A percentile compares a stretch with the other conserved stretches of the same genome.
These are phyloP conservation scores for Aureobasidium musti DNA, from an alignment of 2,329 filamentous ascomycete species.

Conservation along the genomic window DNA sequence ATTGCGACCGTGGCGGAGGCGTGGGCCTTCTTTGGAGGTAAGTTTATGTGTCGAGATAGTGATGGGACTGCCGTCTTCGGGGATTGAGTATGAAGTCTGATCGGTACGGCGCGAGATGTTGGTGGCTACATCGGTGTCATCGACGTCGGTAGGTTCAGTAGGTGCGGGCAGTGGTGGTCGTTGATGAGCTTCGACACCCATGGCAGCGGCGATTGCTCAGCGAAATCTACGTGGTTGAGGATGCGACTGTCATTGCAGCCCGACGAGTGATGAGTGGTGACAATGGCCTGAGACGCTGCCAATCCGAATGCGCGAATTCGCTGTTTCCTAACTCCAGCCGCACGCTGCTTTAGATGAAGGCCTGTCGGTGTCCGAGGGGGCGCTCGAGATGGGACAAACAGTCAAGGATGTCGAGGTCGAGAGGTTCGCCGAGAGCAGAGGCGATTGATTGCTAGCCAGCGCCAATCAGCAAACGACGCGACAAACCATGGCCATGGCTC, in stretches of 20 bases:
- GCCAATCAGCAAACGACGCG: constrained; percentile 23
- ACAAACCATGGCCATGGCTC: constrained; percentile 1
- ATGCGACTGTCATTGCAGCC: constrained; percentile 19
- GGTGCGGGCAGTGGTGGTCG: constrained; percentile 70
- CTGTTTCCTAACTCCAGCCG: not conserved
- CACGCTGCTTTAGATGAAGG: not conserved
- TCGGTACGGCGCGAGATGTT: constrained; percentile 70
- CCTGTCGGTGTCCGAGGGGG: not conserved
- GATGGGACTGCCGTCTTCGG: constrained; percentile 85
- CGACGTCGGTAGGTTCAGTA: constrained; percentile 62
- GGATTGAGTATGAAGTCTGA: constrained; percentile 74
- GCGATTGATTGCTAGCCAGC: constrained; percentile 15
- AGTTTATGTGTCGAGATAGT: constrained; percentile 81
- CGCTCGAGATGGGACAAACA: constrained; percentile 12
- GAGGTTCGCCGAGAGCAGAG: not conserved
- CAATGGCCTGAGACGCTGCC: constrained; percentile 14
- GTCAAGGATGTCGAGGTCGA: constrained; percentile 8
- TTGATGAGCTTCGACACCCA: constrained; percentile 32
- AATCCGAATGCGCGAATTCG: constrained; percentile 5
- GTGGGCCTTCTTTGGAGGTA: constrained; percentile 49
- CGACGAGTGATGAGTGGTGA: constrained; percentile 1
- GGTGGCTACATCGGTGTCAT: constrained; percentile 59
- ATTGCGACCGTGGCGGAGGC: constrained; percentile 53
- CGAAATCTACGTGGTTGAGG: not conserved
- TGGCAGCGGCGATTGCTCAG: constrained; percentile 15